phyloP scores from a whole-genome alignment of 495 filamentous ascomycete genomes.

The Podospora sp. region DNA sequence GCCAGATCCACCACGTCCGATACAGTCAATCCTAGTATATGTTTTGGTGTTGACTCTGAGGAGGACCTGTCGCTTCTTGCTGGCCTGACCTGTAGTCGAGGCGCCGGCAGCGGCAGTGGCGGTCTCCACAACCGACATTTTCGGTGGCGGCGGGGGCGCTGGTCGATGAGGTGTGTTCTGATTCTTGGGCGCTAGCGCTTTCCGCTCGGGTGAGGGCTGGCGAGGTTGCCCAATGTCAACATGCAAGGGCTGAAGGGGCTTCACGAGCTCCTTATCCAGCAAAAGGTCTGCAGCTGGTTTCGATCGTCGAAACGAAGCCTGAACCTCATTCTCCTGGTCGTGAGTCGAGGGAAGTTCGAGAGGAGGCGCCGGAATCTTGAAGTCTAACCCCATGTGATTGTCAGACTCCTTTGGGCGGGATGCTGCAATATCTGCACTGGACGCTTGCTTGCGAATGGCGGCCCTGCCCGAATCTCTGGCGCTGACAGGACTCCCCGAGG shows the following conservation, averaged over 20 bases:
- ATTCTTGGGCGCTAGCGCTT: slow-evolving; percentile 69
- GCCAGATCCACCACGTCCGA: slow-evolving; percentile 88
- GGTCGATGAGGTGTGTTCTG: slow-evolving; percentile 81
- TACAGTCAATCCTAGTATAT: slow-evolving; percentile 84
- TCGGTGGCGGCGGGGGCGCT: slow-evolving; percentile 84
- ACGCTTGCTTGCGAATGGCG: slow-evolving; percentile 35
- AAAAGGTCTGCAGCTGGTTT: slow-evolving; percentile 48
- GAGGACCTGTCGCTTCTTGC: slow-evolving; percentile 71
- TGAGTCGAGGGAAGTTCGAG: slow-evolving; percentile 58
- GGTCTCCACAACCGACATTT: slow-evolving; percentile 92
- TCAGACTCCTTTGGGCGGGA: slow-evolving; percentile 23
- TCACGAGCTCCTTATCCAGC: slow-evolving; percentile 62
- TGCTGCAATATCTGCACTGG: slow-evolving; percentile 26
- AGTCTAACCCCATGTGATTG: slow-evolving; percentile 43
- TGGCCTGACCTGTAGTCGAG: slow-evolving; percentile 67
- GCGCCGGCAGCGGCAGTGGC: slow-evolving; percentile 85
- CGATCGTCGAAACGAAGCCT: slow-evolving; percentile 68
- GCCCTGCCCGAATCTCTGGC: slow-evolving; percentile 39
- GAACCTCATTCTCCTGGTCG: slow-evolving; percentile 83
- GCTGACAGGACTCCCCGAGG: slow-evolving; percentile 51
- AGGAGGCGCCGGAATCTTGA: slow-evolving; percentile 65
- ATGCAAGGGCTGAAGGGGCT: slow-evolving; percentile 48
- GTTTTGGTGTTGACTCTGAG: slow-evolving; percentile 88
- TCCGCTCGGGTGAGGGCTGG: slow-evolving; percentile 61
- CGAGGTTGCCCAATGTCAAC: slow-evolving; percentile 31